phyloP scores from a whole-genome alignment of 495 filamentous ascomycete genomes.

The Hypoxylon trugodes region DNA sequence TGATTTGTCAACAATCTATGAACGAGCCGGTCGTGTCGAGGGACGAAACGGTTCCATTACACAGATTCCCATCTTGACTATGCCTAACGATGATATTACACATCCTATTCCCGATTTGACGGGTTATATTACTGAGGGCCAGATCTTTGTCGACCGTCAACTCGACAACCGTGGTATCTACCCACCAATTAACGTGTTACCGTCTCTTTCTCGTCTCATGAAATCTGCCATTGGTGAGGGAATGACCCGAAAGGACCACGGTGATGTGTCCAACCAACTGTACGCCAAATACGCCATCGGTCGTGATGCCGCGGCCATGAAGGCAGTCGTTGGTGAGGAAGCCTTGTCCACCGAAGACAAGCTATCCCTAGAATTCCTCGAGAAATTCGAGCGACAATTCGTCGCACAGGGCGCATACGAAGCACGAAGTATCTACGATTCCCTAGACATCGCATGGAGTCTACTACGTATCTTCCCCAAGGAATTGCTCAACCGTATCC shows the following conservation, averaged over 20 bases:
- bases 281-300: conserved; percentile 99
- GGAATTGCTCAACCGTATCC: conserved; percentile 97
- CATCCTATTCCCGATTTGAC: conserved; percentile 99
- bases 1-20: conserved; percentile 99
- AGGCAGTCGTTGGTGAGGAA: conserved; percentile 98
- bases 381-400: conserved; percentile 95
- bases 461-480: conserved; percentile 95
- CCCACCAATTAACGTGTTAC: conserved; percentile 98
- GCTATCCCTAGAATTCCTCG: conserved; percentile 95
- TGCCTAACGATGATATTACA: conserved; percentile 99
- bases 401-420: conserved; percentile 94
- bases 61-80: conserved; percentile 97
- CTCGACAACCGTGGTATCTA: conserved; percentile 96
- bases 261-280: conserved; percentile 98
- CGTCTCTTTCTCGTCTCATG: conserved; percentile 98
- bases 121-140: conserved; percentile 98
- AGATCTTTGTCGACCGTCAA: conserved; percentile 97
- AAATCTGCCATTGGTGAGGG: conserved; percentile 99
- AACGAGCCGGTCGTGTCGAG: conserved; percentile 97
- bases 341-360: conserved; percentile 96
- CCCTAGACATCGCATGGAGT: conserved; percentile 94
- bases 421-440: conserved; percentile 86
- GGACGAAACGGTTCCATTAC: conserved; percentile 98
- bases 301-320: conserved; percentile 98
- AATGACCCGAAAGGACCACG: conserved; percentile 94